Base-by-base conservation (phyloP, 2,329 filamentous ascomycete species). In the Neonectria magnoliae region DNA sequence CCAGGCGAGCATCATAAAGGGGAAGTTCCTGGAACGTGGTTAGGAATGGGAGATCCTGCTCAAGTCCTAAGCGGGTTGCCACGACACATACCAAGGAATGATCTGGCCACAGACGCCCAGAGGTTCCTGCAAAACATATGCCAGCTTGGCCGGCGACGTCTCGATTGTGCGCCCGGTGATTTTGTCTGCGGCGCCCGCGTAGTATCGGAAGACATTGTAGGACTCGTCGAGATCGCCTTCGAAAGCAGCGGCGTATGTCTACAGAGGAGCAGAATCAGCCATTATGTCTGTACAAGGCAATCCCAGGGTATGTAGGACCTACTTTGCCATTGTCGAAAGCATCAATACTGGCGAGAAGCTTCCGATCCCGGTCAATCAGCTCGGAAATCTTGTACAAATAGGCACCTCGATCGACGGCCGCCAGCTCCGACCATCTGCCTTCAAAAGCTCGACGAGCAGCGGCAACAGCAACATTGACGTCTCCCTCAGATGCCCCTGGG, bases 141-240 rank as follows among this genome's bases (percentile, higher is more conserved):
- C 88, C 56, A 91, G 83, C 72, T 91, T 91, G 6, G 81, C 78
- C 1, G 84, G 82, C 1, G 83, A 84, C 1, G 88, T 90, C 68
- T 88, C 86, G 69, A 91, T 90, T 14, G 89, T 88, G 71, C 89
- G 85, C 13, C 90, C 90, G 54, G 87, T 85, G 58, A 90, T 86
- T 78, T 92, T 91, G 77, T 91, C 89, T n/a, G 89, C 87, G 76
- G 85, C 91, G 41, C 90, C 90, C 38, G 86, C 88, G 73, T 91
- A 91, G 75, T 92, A 91, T 70, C 85, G 87, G 20, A 51, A 41
- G n/a, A 55, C 29, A 13, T 42, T 53, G 54, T 25, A 52, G 18
- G 44, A 57, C n/a, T 50, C 44, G 7, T 41, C 31, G 11, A 50
- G 22, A 36, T 54, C 44, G 41, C 14, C 29, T 29, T 44, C 59